These are phyloP conservation scores for Plenodomus biglobosus DNA, from an alignment of 2,329 filamentous ascomycete species.

Conservation along the genomic window DNA sequence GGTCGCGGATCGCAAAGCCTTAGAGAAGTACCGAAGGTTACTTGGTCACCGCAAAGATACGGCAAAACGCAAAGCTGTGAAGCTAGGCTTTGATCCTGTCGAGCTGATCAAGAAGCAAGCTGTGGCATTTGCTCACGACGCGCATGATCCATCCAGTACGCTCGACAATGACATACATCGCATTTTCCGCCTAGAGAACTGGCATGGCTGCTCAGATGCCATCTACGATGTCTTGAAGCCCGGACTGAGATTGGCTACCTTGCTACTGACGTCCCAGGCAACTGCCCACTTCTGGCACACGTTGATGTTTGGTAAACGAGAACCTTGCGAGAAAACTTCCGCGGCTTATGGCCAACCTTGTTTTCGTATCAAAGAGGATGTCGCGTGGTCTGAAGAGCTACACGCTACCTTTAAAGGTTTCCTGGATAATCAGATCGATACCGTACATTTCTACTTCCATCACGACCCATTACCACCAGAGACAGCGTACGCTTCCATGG, in stretches of 20 bases:
- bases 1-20: constrained; percentile 40
- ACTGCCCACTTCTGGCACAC: constrained; percentile 45
- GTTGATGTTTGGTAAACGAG: constrained; percentile 41
- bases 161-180: constrained; percentile 43
- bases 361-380: constrained; percentile 40
- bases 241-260: constrained; percentile 38
- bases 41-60: constrained; percentile 40
- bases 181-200: constrained; percentile 43
- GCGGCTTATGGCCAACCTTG: constrained; percentile 37
- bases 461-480: constrained; percentile 40
- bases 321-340: constrained; percentile 33
- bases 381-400: constrained; percentile 37
- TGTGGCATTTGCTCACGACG: constrained; percentile 33
- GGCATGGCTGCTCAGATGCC: constrained; percentile 42
- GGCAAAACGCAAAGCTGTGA: constrained; percentile 34
- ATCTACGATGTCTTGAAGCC: constrained; percentile 45
- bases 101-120: constrained; percentile 46
- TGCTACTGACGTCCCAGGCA: constrained; percentile 39
- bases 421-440: constrained; percentile 36
- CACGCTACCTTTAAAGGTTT: constrained; percentile 35
- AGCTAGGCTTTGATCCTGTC: constrained; percentile 44
- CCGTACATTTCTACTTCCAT: constrained; percentile 45
- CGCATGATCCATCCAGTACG: constrained; percentile 24
- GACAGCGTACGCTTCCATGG: constrained; percentile 44
- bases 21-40: constrained; percentile 43